These are phyloP conservation scores for Miamiensis avidus DNA, from an alignment of 169 alveolate species.

Conservation along the genomic window DNA sequence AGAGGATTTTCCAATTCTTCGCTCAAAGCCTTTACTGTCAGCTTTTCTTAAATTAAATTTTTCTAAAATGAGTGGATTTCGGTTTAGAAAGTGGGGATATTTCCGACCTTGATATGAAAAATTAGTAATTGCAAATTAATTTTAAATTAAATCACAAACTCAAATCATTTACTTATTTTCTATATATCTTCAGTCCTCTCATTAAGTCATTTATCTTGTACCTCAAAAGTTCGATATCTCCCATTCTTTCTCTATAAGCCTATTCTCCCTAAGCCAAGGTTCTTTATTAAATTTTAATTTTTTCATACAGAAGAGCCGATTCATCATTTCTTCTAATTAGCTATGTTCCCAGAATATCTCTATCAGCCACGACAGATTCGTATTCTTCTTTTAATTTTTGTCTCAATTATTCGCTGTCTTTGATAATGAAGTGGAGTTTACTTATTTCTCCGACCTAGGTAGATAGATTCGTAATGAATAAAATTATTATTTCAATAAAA, in stretches of 20 bases:
- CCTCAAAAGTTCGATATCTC: slow-evolving; percentile 80
- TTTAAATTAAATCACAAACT: slow-evolving; percentile 26
- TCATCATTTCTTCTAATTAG: slow-evolving; percentile 92
- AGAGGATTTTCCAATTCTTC: slow-evolving; percentile 84
- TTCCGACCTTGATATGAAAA: slow-evolving; percentile 52
- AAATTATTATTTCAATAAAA: background rate
- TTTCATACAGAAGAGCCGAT: slow-evolving; percentile 91
- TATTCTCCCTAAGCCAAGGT: slow-evolving; percentile 91
- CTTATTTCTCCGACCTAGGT: slow-evolving; percentile 67
- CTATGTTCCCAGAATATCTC: slow-evolving; percentile 92
- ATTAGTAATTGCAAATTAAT: slow-evolving; percentile 1
- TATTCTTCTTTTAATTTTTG: slow-evolving; percentile 85
- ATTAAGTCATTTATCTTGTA: slow-evolving; percentile 75
- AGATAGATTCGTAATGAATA: background rate
- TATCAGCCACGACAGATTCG: slow-evolving; percentile 83
- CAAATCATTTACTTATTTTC: slow-evolving; percentile 51
- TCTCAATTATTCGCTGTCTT: slow-evolving; percentile 87
- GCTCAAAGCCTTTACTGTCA: slow-evolving; percentile 79
- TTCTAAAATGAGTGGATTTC: slow-evolving; percentile 70
- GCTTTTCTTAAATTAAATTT: slow-evolving; percentile 77
- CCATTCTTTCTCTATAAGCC: slow-evolving; percentile 78
- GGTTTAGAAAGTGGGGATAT: slow-evolving; percentile 65
- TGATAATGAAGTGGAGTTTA: slow-evolving; percentile 86
- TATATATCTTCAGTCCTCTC: slow-evolving; percentile 74
- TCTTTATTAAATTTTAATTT: slow-evolving; percentile 89